A percentile compares a stretch with the other conserved stretches of the same genome.
Conservation (phyloP, 768 basidiomycete species). For the Boletus sensibilis region DNA sequence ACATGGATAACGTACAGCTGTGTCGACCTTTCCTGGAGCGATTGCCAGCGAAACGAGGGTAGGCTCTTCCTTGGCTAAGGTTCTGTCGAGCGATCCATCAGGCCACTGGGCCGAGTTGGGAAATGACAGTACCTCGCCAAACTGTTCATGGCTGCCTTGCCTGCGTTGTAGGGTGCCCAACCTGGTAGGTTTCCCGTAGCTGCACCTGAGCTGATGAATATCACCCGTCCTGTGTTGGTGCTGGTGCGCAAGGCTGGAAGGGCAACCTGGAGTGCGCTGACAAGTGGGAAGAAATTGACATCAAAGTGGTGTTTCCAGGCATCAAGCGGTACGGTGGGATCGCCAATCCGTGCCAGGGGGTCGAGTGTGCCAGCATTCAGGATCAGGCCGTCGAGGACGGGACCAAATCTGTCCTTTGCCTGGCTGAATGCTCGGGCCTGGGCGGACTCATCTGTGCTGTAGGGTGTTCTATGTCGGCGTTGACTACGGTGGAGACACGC, state of each 20-base stretch:
- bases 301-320: slow-evolving; percentile 76
- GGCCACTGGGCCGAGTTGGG: neutral
- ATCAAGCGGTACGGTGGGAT: slow-evolving; percentile 47
- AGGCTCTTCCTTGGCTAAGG: slow-evolving; percentile 83
- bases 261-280: slow-evolving; percentile 64
- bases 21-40: slow-evolving; percentile 88
- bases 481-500: neutral
- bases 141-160: slow-evolving; percentile 89
- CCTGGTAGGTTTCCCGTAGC: slow-evolving; percentile 63
- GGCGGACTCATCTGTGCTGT: slow-evolving; percentile 58
- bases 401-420: slow-evolving; percentile 53
- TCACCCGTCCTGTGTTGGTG: slow-evolving; percentile 56
- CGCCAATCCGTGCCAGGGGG: slow-evolving; percentile 61
- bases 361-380: slow-evolving; percentile 83
- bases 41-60: slow-evolving; percentile 70
- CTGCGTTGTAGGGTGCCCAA: slow-evolving; percentile 82
- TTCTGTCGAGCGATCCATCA: slow-evolving; percentile 45
- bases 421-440: slow-evolving; percentile 55
- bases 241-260: slow-evolving; percentile 70
- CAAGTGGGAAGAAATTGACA: slow-evolving; percentile 83
- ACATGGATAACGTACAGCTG: slow-evolving; percentile 49
- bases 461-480: neutral
- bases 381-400: slow-evolving; percentile 68
- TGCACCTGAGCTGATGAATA: slow-evolving; percentile 87
- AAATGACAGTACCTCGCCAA: slow-evolving; percentile 57